phyloP scores from a whole-genome alignment of 495 filamentous ascomycete species.

The Penicillium paradoxum region DNA sequence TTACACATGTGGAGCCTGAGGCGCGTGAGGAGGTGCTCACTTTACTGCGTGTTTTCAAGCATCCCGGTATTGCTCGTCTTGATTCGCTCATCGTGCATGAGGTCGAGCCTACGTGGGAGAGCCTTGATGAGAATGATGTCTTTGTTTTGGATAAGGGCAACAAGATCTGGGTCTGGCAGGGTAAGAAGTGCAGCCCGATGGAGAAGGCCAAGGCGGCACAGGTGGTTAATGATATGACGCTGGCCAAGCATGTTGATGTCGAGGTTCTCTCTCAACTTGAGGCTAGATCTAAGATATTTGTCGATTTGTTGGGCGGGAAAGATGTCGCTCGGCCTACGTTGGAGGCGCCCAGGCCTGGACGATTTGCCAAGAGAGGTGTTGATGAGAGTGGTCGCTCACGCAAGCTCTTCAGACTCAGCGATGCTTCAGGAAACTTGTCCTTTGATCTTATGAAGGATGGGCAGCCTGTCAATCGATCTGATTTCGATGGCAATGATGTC shows the following conservation, averaged over 20 bases:
- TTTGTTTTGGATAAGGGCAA: constrained; percentile 55
- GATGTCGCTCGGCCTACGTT: constrained; percentile 32
- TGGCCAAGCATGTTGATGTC: constrained; percentile 56
- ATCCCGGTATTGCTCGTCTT: constrained; percentile 35
- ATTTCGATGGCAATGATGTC: constrained; percentile 52
- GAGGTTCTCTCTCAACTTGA: constrained; percentile 57
- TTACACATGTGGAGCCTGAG: constrained; percentile 52
- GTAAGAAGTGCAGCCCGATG: constrained; percentile 57
- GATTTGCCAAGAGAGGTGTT: constrained; percentile 17
- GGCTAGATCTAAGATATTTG: constrained; percentile 45
- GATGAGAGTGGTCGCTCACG: constrained; percentile 23
- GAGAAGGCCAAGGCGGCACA: constrained; percentile 61
- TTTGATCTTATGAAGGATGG: constrained; percentile 54
- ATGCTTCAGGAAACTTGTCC: constrained; percentile 47
- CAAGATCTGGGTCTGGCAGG: constrained; percentile 65
- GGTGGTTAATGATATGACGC: constrained; percentile 56
- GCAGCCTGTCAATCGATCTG: constrained; percentile 26
- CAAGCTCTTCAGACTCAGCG: constrained; percentile 52
- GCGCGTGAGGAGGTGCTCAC: constrained; percentile 36
- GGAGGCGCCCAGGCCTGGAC: constrained; percentile 35
- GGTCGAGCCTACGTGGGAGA: constrained; percentile 56
- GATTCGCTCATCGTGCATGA: constrained; percentile 54
- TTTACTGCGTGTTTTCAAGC: constrained; percentile 55
- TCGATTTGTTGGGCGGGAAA: constrained; percentile 51
- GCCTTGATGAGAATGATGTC: constrained; percentile 57